Evolutionary conservation across 345 rosid genomes (phyloP), one percentile per base, ranked within the genome.

Genomic region (Microthlaspi erraticum): DNA sequence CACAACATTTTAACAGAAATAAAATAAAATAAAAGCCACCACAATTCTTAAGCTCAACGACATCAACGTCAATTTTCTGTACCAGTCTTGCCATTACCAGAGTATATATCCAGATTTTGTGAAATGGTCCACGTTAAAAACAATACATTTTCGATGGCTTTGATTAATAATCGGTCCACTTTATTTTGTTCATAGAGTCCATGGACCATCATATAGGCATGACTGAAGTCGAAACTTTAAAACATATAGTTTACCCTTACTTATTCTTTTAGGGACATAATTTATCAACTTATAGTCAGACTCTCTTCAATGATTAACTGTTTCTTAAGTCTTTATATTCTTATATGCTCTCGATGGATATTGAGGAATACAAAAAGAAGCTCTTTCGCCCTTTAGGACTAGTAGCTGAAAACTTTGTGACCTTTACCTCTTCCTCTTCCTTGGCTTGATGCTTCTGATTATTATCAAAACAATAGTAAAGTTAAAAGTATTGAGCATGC

Each of bases 131-230:
- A 12, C 41, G 6, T n/a, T 33, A 62, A 34, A 34, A 16, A 33
- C 44, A 7, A 20, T 17, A 20, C 36, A 10, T 32, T 18, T 52
- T 61, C 2, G 3, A 33, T 71, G 61, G 19, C 18, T 71, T 51
- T 59, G 45, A 42, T 41, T 20, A 44, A 33, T 54, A 16, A 37
- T 36, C 64, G 77, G 77, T 58, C 71, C 65, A 64, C 50, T 11
- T 14, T 20, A 20, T 20, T 20, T 20, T 20, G n/a, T 20, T 20
- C 2, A 20, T 20, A 20, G 23, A 20, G 23, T 64, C 64, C 58
- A 72, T 56, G 71, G 77, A 56, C 77, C 66, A 64, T 64, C 57
- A 51, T 20, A 20, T 17, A 18, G 11, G 31, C 37, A 41, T 39
- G 51, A 50, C 31, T 14, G 37, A 29, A 42, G 13, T 44, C 41